A percentile compares a stretch with the other conserved stretches of the same genome.
Evolutionary conservation across 768 basidiomycete genomes (phyloP).

Genomic region (Gloeostereum incarnatum): DNA sequence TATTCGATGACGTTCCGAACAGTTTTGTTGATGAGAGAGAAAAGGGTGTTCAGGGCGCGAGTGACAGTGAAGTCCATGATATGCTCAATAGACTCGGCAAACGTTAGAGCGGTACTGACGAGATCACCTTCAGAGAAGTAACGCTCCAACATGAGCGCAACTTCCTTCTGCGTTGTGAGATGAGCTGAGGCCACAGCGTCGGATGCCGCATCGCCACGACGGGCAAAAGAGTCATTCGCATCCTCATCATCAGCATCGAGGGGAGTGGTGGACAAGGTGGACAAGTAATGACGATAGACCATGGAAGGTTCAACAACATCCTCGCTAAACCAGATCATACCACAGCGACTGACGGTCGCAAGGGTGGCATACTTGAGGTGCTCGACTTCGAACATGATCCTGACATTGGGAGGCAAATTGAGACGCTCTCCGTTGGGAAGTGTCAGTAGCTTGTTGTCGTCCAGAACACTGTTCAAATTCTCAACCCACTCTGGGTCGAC

Average conservation of each 20-base stretch:
- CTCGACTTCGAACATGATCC: slow-evolving; percentile 99
- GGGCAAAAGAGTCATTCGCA: slow-evolving; percentile 46
- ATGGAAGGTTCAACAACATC: slow-evolving; percentile 87
- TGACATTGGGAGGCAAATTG: slow-evolving; percentile 91
- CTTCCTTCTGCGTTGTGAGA: slow-evolving; percentile 66
- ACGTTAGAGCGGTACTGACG: slow-evolving; percentile 68
- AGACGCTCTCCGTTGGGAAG: slow-evolving; percentile 97
- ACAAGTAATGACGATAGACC: slow-evolving; percentile 87
- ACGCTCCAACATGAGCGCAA: slow-evolving; percentile 65
- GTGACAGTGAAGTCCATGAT: slow-evolving; percentile 98
- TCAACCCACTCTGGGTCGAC: slow-evolving; percentile 99
- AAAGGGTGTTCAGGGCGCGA: slow-evolving; percentile 90
- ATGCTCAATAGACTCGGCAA: slow-evolving; percentile 82
- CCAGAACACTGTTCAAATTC: slow-evolving; percentile 97
- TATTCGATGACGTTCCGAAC: slow-evolving; percentile 90
- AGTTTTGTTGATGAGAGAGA: slow-evolving; percentile 96
- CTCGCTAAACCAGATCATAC: slow-evolving; percentile 99
- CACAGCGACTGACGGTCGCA: slow-evolving; percentile 98
- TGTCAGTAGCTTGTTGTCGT: slow-evolving; percentile 96
- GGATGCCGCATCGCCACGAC: slow-evolving; percentile 39
- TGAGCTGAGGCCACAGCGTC: slow-evolving; percentile 52
- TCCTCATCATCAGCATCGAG: slow-evolving; percentile 91
- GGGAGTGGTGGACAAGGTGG: slow-evolving; percentile 61
- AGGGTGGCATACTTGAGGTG: slow-evolving; percentile 94
- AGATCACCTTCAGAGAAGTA: slow-evolving; percentile 82